Conservation (phyloP, 352 stramenopile genomes). For the Phytopythium cucurbitacearum region DNA sequence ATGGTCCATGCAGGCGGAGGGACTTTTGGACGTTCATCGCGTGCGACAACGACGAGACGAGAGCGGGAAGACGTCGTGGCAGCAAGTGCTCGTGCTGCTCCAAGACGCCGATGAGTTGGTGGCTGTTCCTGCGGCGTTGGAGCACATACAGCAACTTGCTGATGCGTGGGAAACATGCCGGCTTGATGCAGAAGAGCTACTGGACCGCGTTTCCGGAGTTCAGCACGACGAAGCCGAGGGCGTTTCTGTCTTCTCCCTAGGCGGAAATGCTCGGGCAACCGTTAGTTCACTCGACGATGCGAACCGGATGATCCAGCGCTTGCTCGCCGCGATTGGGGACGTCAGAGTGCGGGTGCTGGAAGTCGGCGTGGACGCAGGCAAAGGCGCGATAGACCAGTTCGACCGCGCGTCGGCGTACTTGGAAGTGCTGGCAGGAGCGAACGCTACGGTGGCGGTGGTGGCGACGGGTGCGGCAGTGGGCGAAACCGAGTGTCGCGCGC, state of each 20-base stretch:
- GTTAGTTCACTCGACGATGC: slow-evolving; percentile 1
- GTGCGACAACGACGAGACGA: no score
- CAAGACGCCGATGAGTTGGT: slow-evolving; percentile 17
- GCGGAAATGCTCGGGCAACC: background rate
- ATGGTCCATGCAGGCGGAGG: slow-evolving; percentile 22
- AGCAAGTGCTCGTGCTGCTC: slow-evolving; percentile 16
- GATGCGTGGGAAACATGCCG: slow-evolving; percentile 23
- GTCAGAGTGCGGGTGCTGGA: background rate
- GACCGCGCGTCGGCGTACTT: slow-evolving; percentile 16
- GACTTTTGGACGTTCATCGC: slow-evolving; percentile 8
- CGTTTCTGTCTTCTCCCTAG: slow-evolving; percentile 6
- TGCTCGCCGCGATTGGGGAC: slow-evolving; percentile 3
- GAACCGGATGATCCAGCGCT: background rate
- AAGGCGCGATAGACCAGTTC: slow-evolving; percentile 7
- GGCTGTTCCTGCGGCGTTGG: slow-evolving; percentile 16
- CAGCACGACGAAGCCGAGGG: slow-evolving; percentile 13
- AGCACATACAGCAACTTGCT: slow-evolving; percentile 18
- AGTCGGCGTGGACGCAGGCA: slow-evolving; percentile 1
- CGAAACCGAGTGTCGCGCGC: slow-evolving; percentile 5
- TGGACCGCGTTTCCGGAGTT: slow-evolving; percentile 18
- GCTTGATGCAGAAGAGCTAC: slow-evolving; percentile 9
- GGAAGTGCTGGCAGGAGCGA: slow-evolving; percentile 25
- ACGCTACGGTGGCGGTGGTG: slow-evolving; percentile 12
- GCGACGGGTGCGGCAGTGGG: background rate
- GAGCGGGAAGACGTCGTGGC: background rate